Percentiles rank a stretch among this genome's conserved stretches.
Conservation (phyloP, 2,329 filamentous ascomycete species). For the Trichoderma afroharzianum region DNA sequence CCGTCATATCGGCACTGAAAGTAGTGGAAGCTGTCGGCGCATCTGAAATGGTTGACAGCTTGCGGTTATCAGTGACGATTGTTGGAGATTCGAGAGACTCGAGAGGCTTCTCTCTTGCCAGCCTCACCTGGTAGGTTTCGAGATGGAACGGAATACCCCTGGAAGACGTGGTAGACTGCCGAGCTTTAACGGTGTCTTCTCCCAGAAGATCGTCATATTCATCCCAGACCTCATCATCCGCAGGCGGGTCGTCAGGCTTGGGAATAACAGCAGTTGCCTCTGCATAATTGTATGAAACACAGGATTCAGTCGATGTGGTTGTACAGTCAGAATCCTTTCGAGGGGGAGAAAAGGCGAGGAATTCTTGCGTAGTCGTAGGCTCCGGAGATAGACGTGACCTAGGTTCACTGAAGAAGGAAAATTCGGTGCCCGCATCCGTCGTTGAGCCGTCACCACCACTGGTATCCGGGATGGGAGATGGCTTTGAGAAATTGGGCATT, state of each 20-base stretch:
- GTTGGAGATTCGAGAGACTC: constrained; percentile 54
- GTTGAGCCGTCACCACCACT: constrained; percentile 35
- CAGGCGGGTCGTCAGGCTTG: constrained; percentile 56
- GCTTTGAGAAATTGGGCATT: constrained; percentile 43
- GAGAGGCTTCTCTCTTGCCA: constrained; percentile 36
- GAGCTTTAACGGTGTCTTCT: constrained; percentile 47
- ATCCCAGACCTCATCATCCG: constrained; percentile 88
- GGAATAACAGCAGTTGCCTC: constrained; percentile 66
- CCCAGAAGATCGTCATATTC: constrained; percentile 89
- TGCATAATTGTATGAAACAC: constrained; percentile 50
- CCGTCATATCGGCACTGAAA: constrained; percentile 53
- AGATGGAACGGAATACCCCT: constrained; percentile 54
- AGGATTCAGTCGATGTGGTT: constrained; percentile 61
- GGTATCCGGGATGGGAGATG: constrained; percentile 36
- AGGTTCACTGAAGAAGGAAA: constrained; percentile 31
- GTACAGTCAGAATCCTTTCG: constrained; percentile 67
- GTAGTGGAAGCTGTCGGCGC: constrained; percentile 46
- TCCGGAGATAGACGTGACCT: constrained; percentile 31
- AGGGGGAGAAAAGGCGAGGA: constrained; percentile 67
- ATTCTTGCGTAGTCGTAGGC: constrained; percentile 50
- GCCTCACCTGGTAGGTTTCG: constrained; percentile 43
- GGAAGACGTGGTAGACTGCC: constrained; percentile 54
- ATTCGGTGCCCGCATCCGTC: constrained; percentile 30
- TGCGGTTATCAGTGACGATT: constrained; percentile 32
- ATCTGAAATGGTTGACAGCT: constrained; percentile 33